Evolutionary conservation across 2,329 filamentous ascomycete genomes (phyloP).

Genomic region (Penicillium sp.): DNA sequence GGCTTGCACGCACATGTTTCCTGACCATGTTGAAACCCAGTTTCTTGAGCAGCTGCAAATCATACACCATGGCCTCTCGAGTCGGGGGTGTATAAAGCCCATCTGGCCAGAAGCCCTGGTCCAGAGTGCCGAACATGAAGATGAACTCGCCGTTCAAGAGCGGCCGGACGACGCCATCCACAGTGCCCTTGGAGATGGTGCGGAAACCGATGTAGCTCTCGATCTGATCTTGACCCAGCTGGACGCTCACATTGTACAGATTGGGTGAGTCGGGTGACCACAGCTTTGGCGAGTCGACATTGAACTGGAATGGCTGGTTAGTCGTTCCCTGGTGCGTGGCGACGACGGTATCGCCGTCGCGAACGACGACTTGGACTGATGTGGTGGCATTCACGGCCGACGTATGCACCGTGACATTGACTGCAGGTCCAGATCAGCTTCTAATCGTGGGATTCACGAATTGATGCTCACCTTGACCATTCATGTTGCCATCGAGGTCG

Average conservation of each 20-base stretch:
- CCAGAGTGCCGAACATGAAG: constrained; percentile 66
- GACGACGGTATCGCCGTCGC: constrained; percentile 42
- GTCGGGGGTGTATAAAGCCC: constrained; percentile 65
- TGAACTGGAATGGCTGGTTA: constrained; percentile 55
- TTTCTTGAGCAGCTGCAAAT: constrained; percentile 61
- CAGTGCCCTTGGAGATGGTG: constrained; percentile 56
- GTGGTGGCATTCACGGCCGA: constrained; percentile 36
- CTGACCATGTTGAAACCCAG: constrained; percentile 69
- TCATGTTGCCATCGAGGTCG: constrained; percentile 57
- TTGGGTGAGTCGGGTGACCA: constrained; percentile 65
- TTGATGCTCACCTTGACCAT: constrained; percentile 49
- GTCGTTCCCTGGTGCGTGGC: constrained; percentile 47
- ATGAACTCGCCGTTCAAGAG: constrained; percentile 66
- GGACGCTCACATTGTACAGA: constrained; percentile 63
- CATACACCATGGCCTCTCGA: constrained; percentile 65
- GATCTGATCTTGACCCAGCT: constrained; percentile 53
- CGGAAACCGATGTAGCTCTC: constrained; percentile 68
- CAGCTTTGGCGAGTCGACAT: constrained; percentile 53
- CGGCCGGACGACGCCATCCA: constrained; percentile 60
- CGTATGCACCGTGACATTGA: constrained; percentile 56
- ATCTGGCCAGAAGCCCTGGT: constrained; percentile 71
- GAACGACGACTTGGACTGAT: constrained; percentile 39
- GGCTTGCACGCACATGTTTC: constrained; percentile 57
- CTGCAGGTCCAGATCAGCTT: constrained; percentile 36
- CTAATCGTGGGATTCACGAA: background rate